phyloP scores from a whole-genome alignment of 768 basidiomycete genomes.

The Naganishia antarctica region DNA sequence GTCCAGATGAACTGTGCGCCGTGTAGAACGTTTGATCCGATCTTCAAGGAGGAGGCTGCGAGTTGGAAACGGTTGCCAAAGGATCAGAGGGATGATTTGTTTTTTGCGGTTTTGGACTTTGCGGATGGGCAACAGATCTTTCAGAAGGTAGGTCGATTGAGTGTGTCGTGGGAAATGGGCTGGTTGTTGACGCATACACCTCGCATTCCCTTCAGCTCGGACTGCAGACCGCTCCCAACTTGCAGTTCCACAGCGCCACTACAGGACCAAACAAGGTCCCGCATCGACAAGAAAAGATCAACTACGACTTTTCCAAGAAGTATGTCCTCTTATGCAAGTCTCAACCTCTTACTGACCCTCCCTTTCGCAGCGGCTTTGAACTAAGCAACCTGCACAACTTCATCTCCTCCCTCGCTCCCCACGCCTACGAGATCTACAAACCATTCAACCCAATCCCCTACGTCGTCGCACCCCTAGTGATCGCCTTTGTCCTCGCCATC shows the following conservation, averaged over 20 bases:
- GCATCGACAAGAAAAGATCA: conserved; percentile 13
- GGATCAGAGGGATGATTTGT: conserved; percentile 69
- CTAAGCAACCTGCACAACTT: conserved; percentile 69
- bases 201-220: conserved; percentile 59
- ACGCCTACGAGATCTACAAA: conserved; percentile 69
- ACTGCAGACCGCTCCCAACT: conserved; percentile 75
- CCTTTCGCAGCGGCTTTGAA: conserved; percentile 67
- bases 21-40: conserved; percentile 85
- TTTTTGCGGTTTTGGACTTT: conserved; percentile 90
- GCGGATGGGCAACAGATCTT: conserved; percentile 70
- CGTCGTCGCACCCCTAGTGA: conserved; percentile 54
- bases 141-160: conserved; percentile 68
- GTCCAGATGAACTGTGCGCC: conserved; percentile 77
- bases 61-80: conserved; percentile 68
- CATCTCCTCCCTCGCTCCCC: conserved; percentile 68
- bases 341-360: neutral
- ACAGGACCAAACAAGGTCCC: conserved; percentile 54
- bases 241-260: conserved; percentile 67
- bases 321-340: neutral
- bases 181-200: neutral
- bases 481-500: conserved; percentile 55
- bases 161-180: no score
- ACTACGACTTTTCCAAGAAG: conserved; percentile 31
- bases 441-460: conserved; percentile 58
- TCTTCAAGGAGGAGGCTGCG: conserved; percentile 72